Percentiles rank a stretch among this genome's conserved stretches.
phyloP scores from a whole-genome alignment of 2,329 filamentous ascomycete species.

The Pseudopyrenochaeta lycopersici region DNA sequence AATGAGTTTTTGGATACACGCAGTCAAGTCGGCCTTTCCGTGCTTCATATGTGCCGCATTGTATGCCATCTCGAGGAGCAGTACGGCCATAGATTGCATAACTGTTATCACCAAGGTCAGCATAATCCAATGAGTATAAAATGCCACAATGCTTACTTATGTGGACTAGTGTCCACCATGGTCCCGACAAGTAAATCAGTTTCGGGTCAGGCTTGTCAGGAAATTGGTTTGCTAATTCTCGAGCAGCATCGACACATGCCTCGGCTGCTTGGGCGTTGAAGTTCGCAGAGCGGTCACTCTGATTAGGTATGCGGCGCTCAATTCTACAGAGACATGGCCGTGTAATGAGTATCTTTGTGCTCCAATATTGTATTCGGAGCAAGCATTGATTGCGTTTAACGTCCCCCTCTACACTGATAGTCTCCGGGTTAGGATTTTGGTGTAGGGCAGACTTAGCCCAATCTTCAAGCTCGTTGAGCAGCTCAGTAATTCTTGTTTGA shows the following conservation, averaged over 20 bases:
- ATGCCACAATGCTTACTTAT: slow-evolving; percentile 23
- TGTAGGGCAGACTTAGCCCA: slow-evolving; percentile 39
- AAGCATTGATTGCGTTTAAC: slow-evolving; percentile 22
- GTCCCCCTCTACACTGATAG: slow-evolving; percentile 8
- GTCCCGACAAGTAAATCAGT: slow-evolving; percentile 39
- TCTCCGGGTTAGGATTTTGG: slow-evolving; percentile 17
- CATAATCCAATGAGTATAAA: not conserved
- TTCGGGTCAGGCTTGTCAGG: slow-evolving; percentile 38
- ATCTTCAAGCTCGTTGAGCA: slow-evolving; percentile 41
- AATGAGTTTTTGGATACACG: slow-evolving; percentile 43
- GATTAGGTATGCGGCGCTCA: slow-evolving; percentile 39
- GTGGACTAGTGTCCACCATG: slow-evolving; percentile 55
- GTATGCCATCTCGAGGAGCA: slow-evolving; percentile 50
- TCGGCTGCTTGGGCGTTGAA: slow-evolving; percentile 45
- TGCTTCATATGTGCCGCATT: slow-evolving; percentile 35
- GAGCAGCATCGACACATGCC: slow-evolving; percentile 47
- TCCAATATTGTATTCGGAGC: slow-evolving; percentile 42
- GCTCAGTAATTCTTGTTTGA: slow-evolving; percentile 39
- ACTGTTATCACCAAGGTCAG: slow-evolving; percentile 18
- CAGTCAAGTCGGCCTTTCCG: slow-evolving; percentile 33
- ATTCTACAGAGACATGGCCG: slow-evolving; percentile 50
- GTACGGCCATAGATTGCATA: slow-evolving; percentile 49
- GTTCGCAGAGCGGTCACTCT: slow-evolving; percentile 34
- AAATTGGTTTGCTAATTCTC: slow-evolving; percentile 41
- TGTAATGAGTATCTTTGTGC: slow-evolving; percentile 46